phyloP scores from a whole-genome alignment of 2,329 filamentous ascomycete genomes.

The Fusarium sp. region DNA sequence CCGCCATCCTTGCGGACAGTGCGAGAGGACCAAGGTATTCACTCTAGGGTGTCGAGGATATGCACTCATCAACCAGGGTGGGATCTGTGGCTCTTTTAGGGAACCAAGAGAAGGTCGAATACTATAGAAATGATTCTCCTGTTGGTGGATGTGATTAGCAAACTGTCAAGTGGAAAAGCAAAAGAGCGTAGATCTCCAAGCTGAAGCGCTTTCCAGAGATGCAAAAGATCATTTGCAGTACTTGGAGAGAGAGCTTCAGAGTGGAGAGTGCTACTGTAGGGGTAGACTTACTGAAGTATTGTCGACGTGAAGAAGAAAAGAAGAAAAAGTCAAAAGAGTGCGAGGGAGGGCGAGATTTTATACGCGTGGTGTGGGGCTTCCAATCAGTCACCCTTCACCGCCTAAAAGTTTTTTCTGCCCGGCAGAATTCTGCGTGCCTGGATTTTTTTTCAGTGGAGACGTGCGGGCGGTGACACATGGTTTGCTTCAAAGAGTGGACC shows the following conservation, averaged over 20 bases:
- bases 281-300: slow-evolving; percentile 67
- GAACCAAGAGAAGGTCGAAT: slow-evolving; percentile 92
- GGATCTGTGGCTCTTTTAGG: slow-evolving; percentile 92
- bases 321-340: slow-evolving; percentile 54
- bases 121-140: slow-evolving; percentile 99
- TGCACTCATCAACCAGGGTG: slow-evolving; percentile 65
- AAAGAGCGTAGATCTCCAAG: slow-evolving; percentile 51
- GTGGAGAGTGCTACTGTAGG: slow-evolving; percentile 23
- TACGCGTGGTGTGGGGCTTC: slow-evolving; percentile 31
- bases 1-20: slow-evolving; percentile 67
- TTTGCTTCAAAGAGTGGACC: slow-evolving; percentile 13
- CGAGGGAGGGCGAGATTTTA: slow-evolving; percentile 21
- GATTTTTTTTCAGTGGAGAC: slow-evolving; percentile 1
- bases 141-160: slow-evolving; percentile 33
- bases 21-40: slow-evolving; percentile 47
- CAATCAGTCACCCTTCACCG: slow-evolving; percentile 46
- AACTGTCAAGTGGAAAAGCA: slow-evolving; percentile 77
- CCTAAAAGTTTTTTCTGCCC: slow-evolving; percentile 48
- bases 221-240: not conserved
- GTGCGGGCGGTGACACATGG: not conserved
- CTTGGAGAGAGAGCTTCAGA: not conserved
- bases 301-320: slow-evolving; percentile 70
- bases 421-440: slow-evolving; percentile 41
- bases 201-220: not conserved
- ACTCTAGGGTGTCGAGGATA: slow-evolving; percentile 77